Evolutionary conservation across 805 yeast species (phyloP), one percentile per base, ranked within the genome.

Genomic region (Pichia thaimueangensis): DNA sequence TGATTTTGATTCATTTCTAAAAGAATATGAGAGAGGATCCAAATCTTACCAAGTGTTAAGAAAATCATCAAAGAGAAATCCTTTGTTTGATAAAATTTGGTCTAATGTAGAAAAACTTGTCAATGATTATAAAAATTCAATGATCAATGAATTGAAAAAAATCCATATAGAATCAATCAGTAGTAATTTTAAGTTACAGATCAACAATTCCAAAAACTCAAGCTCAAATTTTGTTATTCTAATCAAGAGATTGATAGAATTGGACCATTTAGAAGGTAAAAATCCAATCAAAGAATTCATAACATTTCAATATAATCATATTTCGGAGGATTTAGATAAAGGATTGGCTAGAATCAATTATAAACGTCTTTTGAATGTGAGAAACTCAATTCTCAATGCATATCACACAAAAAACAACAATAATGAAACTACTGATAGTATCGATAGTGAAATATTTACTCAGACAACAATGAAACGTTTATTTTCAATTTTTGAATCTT

Each of bases 231-330:
- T 73, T 45, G 52, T 73, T 17, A 63, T 67, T 10, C 54, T 70
- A 11, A 71, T 82, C 20, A 67, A 71, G n/a, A 74, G 73, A 49
- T 63, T 83, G 27, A 58, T 80, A 35, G 86, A 82, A 47, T 62
- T 84, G 27, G 82, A 80, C n/a, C n/a, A n/a, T n/a, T n/a, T n/a
- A n/a, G 70, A 74, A 2, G 80, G 76, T 43, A 58, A 57, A 32
- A 81, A 78, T 55, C 91, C 91, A 5, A 74, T 82, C 6, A 56
- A 69, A 19, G 76, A 72, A 41, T 83, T 87, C 78, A 69, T 83
- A 23, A 64, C 70, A 32, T 60, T 72, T 16, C 81, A 73, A 52
- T 68, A 70, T 35, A 62, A 64, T 20, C 57, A 56, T 16, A 66
- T 77, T 45, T 57, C 61, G 7, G 48, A 53, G 2, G 60, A 63